Evolutionary conservation across 2,329 filamentous ascomycete species (phyloP).

Genomic region (Nectriaceae sp.): DNA sequence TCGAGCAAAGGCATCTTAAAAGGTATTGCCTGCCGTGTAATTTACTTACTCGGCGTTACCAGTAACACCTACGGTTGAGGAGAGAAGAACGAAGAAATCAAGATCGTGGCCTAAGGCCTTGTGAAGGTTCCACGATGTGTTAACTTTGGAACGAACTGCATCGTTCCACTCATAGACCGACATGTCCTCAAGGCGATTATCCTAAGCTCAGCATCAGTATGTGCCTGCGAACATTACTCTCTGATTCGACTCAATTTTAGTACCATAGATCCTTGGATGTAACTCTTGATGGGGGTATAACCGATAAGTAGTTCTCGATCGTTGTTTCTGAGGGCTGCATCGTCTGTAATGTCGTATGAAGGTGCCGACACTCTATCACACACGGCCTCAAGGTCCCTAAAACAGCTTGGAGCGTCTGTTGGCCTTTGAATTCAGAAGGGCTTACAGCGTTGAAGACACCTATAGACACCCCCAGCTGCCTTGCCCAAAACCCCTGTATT

Average conservation of each 20-base stretch:
- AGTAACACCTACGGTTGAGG: not conserved
- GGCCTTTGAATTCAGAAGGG: no score
- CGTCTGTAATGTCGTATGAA: not conserved
- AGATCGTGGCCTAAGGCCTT: slow-evolving; percentile 12
- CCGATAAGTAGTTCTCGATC: not conserved
- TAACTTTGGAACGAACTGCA: slow-evolving; percentile 35
- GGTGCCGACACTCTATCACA: slow-evolving; percentile 2
- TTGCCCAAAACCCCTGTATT: no score
- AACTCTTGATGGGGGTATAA: slow-evolving; percentile 24
- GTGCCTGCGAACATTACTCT: not conserved
- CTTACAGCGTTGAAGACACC: no score
- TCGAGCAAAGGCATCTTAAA: slow-evolving; percentile 13
- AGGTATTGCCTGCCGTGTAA: slow-evolving; percentile 12
- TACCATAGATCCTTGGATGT: slow-evolving; percentile 32
- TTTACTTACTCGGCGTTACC: slow-evolving; percentile 14
- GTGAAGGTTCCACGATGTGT: slow-evolving; percentile 35
- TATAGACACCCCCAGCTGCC: no score
- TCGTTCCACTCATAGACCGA: slow-evolving; percentile 24
- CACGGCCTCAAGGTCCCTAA: slow-evolving; percentile 12
- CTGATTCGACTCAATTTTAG: slow-evolving; percentile 13
- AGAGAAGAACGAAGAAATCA: slow-evolving; percentile 37
- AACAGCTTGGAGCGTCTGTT: no score
- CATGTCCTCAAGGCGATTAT: slow-evolving; percentile 33
- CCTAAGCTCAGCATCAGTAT: slow-evolving; percentile 17
- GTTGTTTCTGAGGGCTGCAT: slow-evolving; percentile 16